Evolutionary conservation across 2,329 filamentous ascomycete species (phyloP).

Genomic region (Plectosphaerella plurivora): DNA sequence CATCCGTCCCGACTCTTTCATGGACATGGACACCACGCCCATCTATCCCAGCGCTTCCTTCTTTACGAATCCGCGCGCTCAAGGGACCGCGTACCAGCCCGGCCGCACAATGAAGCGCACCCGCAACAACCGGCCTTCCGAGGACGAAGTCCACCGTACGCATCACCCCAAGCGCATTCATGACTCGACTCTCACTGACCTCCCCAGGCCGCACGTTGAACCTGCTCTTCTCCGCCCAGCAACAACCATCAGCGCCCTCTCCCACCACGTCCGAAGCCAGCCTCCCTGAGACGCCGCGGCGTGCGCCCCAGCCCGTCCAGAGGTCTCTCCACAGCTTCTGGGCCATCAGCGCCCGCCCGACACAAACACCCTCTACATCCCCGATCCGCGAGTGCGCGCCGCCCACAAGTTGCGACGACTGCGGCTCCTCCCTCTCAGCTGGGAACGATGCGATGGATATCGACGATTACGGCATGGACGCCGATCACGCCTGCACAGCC

Average conservation of each 20-base stretch:
- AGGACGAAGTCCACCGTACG: slow-evolving; percentile 51
- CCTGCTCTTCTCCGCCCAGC: slow-evolving; percentile 54
- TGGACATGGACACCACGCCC: slow-evolving; percentile 25
- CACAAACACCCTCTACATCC: slow-evolving; percentile 12
- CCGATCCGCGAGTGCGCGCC: slow-evolving; percentile 10
- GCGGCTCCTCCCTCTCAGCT: slow-evolving; percentile 28
- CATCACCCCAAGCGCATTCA: slow-evolving; percentile 50
- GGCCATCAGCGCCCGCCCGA: slow-evolving; percentile 41
- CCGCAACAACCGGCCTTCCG: slow-evolving; percentile 54
- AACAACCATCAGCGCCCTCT: slow-evolving; percentile 17
- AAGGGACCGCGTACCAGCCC: too few species aligned
- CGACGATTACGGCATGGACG: slow-evolving; percentile 21
- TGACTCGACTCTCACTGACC: slow-evolving; percentile 36
- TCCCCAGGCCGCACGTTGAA: slow-evolving; percentile 51
- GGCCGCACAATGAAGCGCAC: slow-evolving; percentile 59
- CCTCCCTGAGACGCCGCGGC: slow-evolving; percentile 9
- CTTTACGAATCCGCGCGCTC: slow-evolving; percentile 19
- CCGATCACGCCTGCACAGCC: slow-evolving; percentile 35
- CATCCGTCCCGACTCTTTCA: slow-evolving; percentile 24
- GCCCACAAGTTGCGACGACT: slow-evolving; percentile 49
- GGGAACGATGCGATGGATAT: slow-evolving; percentile 28
- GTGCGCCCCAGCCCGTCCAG: slow-evolving; percentile 27
- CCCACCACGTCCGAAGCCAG: slow-evolving; percentile 7
- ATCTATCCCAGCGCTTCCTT: slow-evolving; percentile 19
- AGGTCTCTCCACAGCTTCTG: slow-evolving; percentile 58